A percentile compares a stretch with the other conserved stretches of the same genome.
These are phyloP conservation scores for Loxodes magnus DNA, from an alignment of 73 alveolate species.

Conservation along the genomic window DNA sequence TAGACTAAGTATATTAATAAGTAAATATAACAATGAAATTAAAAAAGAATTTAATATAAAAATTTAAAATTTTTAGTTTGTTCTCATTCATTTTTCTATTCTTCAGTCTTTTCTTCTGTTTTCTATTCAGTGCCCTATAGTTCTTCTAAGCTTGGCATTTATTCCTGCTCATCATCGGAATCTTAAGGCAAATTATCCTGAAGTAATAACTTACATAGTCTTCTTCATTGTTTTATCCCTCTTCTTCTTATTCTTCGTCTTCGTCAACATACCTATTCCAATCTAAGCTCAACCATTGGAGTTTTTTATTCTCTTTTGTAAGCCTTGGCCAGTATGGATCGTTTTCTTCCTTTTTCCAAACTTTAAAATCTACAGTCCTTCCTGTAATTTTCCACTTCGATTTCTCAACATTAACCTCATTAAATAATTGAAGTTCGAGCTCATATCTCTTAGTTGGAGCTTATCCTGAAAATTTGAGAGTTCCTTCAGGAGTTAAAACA, in stretches of 20 bases:
- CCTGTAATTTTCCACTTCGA: conserved; percentile 53
- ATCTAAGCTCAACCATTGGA: conserved; percentile 31
- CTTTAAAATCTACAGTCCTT: conserved; percentile 29
- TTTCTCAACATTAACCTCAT: conserved; percentile 22
- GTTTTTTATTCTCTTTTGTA: conserved; percentile 36
- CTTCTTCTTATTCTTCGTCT: conserved; percentile 41
- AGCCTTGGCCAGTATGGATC: conserved; percentile 55
- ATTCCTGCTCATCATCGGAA: conserved; percentile 13
- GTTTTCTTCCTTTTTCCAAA: conserved; percentile 25
- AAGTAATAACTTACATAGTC: no score
- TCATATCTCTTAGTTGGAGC: conserved; percentile 4
- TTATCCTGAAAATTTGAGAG: neutral
- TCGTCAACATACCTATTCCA: conserved; percentile 59
- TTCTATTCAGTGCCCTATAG: conserved; percentile 20
- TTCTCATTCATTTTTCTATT: neutral
- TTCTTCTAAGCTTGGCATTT: conserved; percentile 11
- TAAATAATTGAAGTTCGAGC: conserved; percentile 32
- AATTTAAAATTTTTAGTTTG: no score
- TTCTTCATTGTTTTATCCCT: conserved; percentile 21
- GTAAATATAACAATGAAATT: no score
- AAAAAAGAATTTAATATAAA: no score
- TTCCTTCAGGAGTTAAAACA: neutral
- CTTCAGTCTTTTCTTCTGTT: conserved; percentile 10
- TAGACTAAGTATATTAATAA: no score
- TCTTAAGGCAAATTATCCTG: conserved; percentile 17